Evolutionary conservation across 164 flowering plant species (phyloP).

Genomic region (Nymphaea colorata): DNA sequence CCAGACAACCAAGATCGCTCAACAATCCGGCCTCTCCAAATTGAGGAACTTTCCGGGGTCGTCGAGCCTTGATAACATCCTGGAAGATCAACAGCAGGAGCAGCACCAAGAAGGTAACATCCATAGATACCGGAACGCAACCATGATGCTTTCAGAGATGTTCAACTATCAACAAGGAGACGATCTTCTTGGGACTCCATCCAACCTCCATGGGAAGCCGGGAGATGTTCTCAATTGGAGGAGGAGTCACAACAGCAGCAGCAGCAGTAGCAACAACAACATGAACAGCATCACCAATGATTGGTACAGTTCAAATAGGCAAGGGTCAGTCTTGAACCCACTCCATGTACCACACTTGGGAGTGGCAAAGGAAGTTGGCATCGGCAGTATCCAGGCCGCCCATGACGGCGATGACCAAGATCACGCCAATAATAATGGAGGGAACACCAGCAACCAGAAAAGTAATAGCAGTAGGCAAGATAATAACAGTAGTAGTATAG

Average conservation of each 20-base stretch:
- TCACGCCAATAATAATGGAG: background rate
- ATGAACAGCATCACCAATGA: background rate
- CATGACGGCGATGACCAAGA: background rate
- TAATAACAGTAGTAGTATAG: background rate
- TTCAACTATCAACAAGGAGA: background rate
- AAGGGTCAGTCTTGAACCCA: background rate
- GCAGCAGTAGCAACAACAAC: too few species aligned
- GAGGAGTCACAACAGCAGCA: too few species aligned
- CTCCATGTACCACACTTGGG: background rate
- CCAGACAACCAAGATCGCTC: background rate
- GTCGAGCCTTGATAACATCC: background rate
- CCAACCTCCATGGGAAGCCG: background rate
- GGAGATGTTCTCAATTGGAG: background rate
- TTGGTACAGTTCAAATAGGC: background rate
- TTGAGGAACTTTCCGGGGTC: background rate
- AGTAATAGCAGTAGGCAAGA: background rate
- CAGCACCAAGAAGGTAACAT: background rate
- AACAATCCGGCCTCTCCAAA: too few species aligned
- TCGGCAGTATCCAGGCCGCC: too few species aligned
- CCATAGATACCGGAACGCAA: background rate
- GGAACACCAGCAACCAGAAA: background rate
- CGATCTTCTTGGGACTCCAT: background rate
- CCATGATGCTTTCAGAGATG: background rate
- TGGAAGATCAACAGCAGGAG: background rate
- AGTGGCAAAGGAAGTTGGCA: background rate